A percentile compares a stretch with the other conserved stretches of the same genome.
phyloP scores from a whole-genome alignment of 257 asterid species.

The Petunia axillaris region DNA sequence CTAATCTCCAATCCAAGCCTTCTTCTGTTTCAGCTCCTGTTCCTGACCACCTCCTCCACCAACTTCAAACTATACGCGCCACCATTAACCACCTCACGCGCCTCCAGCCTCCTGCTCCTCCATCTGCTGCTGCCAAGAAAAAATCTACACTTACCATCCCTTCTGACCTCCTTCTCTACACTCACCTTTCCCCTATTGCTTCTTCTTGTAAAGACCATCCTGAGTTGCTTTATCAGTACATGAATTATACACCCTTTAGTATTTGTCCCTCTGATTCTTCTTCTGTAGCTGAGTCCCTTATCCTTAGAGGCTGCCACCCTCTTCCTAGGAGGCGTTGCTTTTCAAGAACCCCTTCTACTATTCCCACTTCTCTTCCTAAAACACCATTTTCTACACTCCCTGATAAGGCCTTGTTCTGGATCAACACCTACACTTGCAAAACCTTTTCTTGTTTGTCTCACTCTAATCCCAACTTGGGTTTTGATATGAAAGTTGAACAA shows the following conservation, averaged over 20 bases:
- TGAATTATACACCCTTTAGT: slow-evolving; percentile 84
- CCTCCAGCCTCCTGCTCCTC: slow-evolving; percentile 57
- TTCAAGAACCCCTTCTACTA: slow-evolving; percentile 54
- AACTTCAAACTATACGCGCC: slow-evolving; percentile 95
- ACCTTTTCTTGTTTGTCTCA: slow-evolving; percentile 74
- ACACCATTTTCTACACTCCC: slow-evolving; percentile 71
- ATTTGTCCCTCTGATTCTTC: slow-evolving; percentile 73
- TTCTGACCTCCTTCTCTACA: slow-evolving; percentile 81
- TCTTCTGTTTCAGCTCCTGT: slow-evolving; percentile 63
- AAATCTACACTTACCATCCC: slow-evolving; percentile 51
- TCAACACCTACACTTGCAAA: slow-evolving; percentile 56
- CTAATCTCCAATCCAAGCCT: slow-evolving; percentile 69
- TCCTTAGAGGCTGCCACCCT: slow-evolving; percentile 94
- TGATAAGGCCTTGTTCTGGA: slow-evolving; percentile 61
- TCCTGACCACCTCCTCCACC: slow-evolving; percentile 95
- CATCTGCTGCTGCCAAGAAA: slow-evolving; percentile 35
- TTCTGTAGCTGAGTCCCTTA: slow-evolving; percentile 68
- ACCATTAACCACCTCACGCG: slow-evolving; percentile 89
- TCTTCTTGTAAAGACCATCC: slow-evolving; percentile 88
- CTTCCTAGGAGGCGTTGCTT: slow-evolving; percentile 98
- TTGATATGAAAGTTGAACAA: slow-evolving; percentile 73
- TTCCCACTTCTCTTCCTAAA: slow-evolving; percentile 53
- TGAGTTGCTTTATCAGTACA: slow-evolving; percentile 69
- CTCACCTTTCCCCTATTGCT: slow-evolving; percentile 82
- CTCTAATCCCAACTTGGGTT: slow-evolving; percentile 67